Base-by-base conservation (phyloP, 352 stramenopile genomes). In the Phytophthora cajani region DNA sequence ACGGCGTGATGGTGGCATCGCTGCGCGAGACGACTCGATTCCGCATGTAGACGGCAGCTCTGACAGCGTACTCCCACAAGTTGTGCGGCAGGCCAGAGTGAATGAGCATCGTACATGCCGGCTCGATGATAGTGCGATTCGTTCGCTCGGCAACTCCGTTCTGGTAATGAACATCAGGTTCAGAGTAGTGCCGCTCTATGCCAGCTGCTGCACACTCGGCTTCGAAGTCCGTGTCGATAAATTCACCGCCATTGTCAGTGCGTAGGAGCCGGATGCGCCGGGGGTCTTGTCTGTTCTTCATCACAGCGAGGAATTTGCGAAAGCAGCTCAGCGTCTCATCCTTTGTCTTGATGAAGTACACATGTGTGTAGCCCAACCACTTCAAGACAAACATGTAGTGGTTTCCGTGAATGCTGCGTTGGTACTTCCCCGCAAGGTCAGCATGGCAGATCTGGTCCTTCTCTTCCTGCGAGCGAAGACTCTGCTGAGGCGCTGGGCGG, bases 241-340 rank as follows among this genome's bases (percentile, higher is more conserved):
- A 69, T 54, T 69, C 62, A 1, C 62, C 55, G 5, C 51, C 46
- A 8, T 59, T 69, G 17, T 69, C 62, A 12, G 62, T 59, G 5
- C 62, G 53, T 2, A 63, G 46, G 1, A 58, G 36, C 1, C 7
- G 21, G 4, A 32, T 32, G 27, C 27, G 27, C 6, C 27, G 3
- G 6, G 27, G 27, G 27, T 32, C 27, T 32, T 5, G 3, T 32
- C 27, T 32, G 27, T 32, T 32, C 62, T 47, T 2, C 33, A 23
- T 9, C 7, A 36, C 11, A 23, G 19, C 11, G 27, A 32, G 27
- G 27, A 32, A 32, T 32, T 32, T 32, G 27, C 27, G 27, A 3
- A 32, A 32, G 27, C 27, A 32, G 27, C 27, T 8, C 6, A 16
- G 11, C 8, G 53, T 47, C 3, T 58, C 25, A 12, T 14, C 16